These are phyloP conservation scores for Stephania yunnanensis DNA, from an alignment of 164 flowering plant genomes.

Conservation along the genomic window DNA sequence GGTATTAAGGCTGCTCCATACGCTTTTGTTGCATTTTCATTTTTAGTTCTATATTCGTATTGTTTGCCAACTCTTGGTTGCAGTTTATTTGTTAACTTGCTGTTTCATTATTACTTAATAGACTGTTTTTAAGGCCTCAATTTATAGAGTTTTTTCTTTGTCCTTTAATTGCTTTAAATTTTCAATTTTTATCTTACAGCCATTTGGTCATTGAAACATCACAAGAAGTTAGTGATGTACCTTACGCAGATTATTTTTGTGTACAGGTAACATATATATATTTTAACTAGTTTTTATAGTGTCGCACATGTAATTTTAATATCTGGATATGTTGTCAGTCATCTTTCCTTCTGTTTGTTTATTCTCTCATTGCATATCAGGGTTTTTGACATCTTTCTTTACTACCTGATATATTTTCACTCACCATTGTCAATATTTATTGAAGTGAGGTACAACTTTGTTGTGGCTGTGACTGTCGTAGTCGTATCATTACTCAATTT, in stretches of 20 bases:
- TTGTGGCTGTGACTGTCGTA: background rate
- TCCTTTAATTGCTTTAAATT: constrained; percentile 11
- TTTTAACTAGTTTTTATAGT: background rate
- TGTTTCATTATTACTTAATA: too few relatives aligned
- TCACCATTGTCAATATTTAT: background rate
- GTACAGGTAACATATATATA: constrained; percentile 60
- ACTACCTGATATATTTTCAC: background rate
- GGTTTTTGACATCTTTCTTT: background rate
- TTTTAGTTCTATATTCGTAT: too few relatives aligned
- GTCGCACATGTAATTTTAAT: background rate
- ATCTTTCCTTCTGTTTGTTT: background rate
- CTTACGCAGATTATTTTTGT: constrained; percentile 79
- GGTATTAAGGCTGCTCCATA: too few relatives aligned
- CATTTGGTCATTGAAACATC: constrained; percentile 83
- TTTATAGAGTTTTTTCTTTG: background rate
- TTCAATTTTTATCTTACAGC: constrained; percentile 37
- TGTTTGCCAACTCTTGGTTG: too few relatives aligned
- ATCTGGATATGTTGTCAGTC: background rate
- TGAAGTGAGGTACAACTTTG: constrained; percentile 1
- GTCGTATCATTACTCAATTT: background rate
- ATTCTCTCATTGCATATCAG: background rate
- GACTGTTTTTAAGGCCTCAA: too few relatives aligned
- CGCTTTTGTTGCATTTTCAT: too few relatives aligned
- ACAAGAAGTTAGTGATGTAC: constrained; percentile 82
- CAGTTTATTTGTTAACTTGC: too few relatives aligned